Evolutionary conservation across 164 flowering plant genomes (phyloP).

Genomic region (Sedum album): DNA sequence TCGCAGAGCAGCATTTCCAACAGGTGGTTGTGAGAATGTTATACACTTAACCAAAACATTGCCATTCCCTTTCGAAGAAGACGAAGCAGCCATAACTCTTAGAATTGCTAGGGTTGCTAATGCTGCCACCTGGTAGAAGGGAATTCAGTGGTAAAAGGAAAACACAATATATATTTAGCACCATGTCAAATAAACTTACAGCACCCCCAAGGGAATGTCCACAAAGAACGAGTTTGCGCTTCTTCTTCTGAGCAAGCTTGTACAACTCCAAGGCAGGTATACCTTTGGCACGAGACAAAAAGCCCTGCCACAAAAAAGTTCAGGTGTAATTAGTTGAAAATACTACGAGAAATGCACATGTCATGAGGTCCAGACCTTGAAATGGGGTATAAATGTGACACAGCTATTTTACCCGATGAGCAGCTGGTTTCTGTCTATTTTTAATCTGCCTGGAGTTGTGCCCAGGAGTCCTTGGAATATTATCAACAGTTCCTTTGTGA

Average conservation of each 20-base stretch:
- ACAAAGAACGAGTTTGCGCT: conserved; percentile 82
- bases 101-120: conserved; percentile 92
- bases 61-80: conserved; percentile 56
- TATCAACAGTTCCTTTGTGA: conserved; percentile 29
- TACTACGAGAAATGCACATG: not conserved
- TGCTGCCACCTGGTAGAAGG: conserved; percentile 65
- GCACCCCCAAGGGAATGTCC: conserved; percentile 99
- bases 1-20: conserved; percentile 92
- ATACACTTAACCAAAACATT: conserved; percentile 78
- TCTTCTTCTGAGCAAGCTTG: conserved; percentile 95
- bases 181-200: conserved; percentile 40
- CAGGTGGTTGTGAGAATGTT: conserved; percentile 98
- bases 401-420: conserved; percentile 61
- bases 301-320: conserved; percentile 44
- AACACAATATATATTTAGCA: not conserved
- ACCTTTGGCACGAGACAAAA: conserved; percentile 97
- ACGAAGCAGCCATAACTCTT: conserved; percentile 74
- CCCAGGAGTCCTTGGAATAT: conserved; percentile 29
- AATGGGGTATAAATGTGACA: not conserved
- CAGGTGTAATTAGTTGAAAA: not conserved
- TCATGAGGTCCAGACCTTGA: not conserved
- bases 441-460: conserved; percentile 37
- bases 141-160: not conserved
- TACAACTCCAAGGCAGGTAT: conserved; percentile 97
- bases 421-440: conserved; percentile 71